These are phyloP conservation scores for Coemansia furcata DNA, from an alignment of 192 early-diverging fungal genomes.

Conservation along the genomic window DNA sequence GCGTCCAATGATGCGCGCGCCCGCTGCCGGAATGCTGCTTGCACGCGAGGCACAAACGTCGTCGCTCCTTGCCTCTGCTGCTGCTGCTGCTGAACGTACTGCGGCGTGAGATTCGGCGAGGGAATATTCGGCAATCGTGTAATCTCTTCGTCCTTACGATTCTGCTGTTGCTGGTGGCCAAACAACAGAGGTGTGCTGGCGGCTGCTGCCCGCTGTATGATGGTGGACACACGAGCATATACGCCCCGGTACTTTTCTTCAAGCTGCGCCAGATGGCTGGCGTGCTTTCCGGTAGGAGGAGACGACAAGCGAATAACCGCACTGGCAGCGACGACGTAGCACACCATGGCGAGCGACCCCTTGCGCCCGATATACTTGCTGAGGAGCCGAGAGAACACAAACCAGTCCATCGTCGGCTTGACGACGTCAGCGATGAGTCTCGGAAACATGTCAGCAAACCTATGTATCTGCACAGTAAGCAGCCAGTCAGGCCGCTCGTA, in stretches of 20 bases:
- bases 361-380: slow-evolving; percentile 43
- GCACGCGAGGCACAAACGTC: slow-evolving; percentile 42
- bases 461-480: slow-evolving; percentile 52
- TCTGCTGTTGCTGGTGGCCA: slow-evolving; percentile 19
- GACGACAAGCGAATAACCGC: slow-evolving; percentile 40
- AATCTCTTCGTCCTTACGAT: slow-evolving; percentile 6
- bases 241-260: slow-evolving; percentile 46
- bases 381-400: slow-evolving; percentile 50
- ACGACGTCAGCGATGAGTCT: slow-evolving; percentile 46
- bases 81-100: slow-evolving; percentile 10
- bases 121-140: background rate
- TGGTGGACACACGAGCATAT: slow-evolving; percentile 39
- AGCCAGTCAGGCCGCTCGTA: slow-evolving; percentile 52
- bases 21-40: slow-evolving; percentile 28
- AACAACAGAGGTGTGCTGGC: slow-evolving; percentile 37
- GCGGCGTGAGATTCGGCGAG: background rate
- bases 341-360: slow-evolving; percentile 50
- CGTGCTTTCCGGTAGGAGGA: slow-evolving; percentile 42
- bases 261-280: slow-evolving; percentile 31
- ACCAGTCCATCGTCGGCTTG: slow-evolving; percentile 52
- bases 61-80: slow-evolving; percentile 7
- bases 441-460: slow-evolving; percentile 54
- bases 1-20: slow-evolving; percentile 35
- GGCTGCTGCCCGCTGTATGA: slow-evolving; percentile 37
- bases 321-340: slow-evolving; percentile 44